These are phyloP conservation scores for Hymenoscyphus scutula DNA, from an alignment of 2,329 filamentous ascomycete genomes.

Conservation along the genomic window DNA sequence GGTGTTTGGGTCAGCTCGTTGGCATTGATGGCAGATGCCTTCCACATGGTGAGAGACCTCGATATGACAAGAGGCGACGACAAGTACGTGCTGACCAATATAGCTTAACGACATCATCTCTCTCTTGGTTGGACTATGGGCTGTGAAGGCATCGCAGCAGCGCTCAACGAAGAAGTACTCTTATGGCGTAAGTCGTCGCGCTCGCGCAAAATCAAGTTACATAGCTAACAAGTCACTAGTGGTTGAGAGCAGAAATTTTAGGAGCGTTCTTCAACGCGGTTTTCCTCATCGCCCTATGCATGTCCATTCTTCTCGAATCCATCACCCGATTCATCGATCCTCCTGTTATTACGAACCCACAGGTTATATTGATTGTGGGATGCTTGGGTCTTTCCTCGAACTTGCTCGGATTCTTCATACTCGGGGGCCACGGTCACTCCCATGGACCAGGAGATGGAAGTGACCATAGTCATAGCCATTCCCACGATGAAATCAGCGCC, in stretches of 20 bases:
- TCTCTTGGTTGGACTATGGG: constrained; percentile 88
- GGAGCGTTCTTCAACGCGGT: constrained; percentile 97
- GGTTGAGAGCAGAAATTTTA: constrained; percentile 94
- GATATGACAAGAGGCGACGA: not conserved
- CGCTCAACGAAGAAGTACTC: constrained; percentile 89
- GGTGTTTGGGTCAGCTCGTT: constrained; percentile 88
- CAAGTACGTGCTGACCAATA: constrained; percentile 23
- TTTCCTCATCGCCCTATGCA: constrained; percentile 91
- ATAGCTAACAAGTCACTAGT: constrained; percentile 51
- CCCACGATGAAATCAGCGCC: constrained; percentile 4
- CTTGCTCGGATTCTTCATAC: constrained; percentile 80
- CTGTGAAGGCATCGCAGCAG: constrained; percentile 82
- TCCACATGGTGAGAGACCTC: constrained; percentile 76
- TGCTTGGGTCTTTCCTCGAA: constrained; percentile 84
- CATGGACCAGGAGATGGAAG: constrained; percentile 41
- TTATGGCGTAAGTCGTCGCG: constrained; percentile 70
- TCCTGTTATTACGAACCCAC: constrained; percentile 79
- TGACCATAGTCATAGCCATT: constrained; percentile 28
- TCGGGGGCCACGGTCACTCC: constrained; percentile 88
- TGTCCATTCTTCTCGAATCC: constrained; percentile 95
- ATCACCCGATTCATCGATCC: constrained; percentile 89
- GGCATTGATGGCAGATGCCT: constrained; percentile 92
- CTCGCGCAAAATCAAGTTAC: not conserved
- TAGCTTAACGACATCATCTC: constrained; percentile 97
- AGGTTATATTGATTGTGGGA: constrained; percentile 86